Conservation (phyloP, 305 asterid species). For the Fraxinus latifolia region DNA sequence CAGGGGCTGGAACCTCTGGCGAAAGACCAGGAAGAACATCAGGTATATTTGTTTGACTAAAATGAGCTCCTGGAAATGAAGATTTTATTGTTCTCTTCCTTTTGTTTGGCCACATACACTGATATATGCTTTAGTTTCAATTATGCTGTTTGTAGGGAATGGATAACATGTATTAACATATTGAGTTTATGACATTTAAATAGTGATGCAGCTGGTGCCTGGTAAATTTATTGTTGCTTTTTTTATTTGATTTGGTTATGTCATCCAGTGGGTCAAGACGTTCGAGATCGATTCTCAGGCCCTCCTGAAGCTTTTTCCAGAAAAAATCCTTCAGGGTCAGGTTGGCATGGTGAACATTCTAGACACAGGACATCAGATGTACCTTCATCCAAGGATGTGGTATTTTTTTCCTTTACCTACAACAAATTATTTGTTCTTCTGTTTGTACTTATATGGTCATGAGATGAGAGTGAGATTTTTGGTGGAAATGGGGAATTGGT, state of each 20-base stretch:
- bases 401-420: conserved; percentile 28
- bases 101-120: background rate
- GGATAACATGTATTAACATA: background rate
- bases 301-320: conserved; percentile 87
- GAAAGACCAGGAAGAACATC: conserved; percentile 77
- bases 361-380: conserved; percentile 65
- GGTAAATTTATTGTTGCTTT: conserved; percentile 8
- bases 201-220: conserved; percentile 5
- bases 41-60: conserved; percentile 40
- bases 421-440: background rate
- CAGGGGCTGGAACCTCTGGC: conserved; percentile 82
- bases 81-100: background rate
- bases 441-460: background rate
- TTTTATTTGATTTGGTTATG: conserved; percentile 20
- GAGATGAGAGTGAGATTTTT: background rate
- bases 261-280: conserved; percentile 62
- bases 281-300: conserved; percentile 80
- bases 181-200: background rate
- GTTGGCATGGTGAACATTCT: conserved; percentile 64
- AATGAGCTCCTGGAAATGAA: conserved; percentile 5
- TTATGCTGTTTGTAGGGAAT: background rate
- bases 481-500: background rate
- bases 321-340: conserved; percentile 55
- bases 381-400: conserved; percentile 93
- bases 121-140: background rate